Evolutionary conservation across 371 early-diverging fungal genomes (phyloP).

Genomic region (Pancytospora philotis): DNA sequence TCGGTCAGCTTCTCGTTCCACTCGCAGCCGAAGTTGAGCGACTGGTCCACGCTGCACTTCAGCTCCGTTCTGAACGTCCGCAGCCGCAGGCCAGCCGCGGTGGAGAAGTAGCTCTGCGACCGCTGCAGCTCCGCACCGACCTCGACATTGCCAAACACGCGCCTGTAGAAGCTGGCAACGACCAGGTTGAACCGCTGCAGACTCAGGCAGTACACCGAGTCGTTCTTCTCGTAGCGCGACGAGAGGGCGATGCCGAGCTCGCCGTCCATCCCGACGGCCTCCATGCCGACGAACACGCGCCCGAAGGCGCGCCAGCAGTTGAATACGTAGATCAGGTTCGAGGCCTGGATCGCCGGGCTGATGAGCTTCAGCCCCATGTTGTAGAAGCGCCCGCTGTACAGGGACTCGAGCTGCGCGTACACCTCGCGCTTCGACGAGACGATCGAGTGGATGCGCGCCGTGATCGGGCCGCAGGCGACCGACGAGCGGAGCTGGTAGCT

Average conservation of each 20-base stretch:
- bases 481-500: constrained; percentile 28
- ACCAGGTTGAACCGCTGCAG: constrained; percentile 44
- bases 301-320: constrained; percentile 38
- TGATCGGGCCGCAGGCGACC: constrained; percentile 13
- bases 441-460: constrained; percentile 31
- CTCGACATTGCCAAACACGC: constrained; percentile 19
- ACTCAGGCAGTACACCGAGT: constrained; percentile 20
- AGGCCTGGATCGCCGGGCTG: constrained; percentile 35
- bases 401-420: constrained; percentile 32
- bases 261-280: constrained; percentile 20
- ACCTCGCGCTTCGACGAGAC: constrained; percentile 28
- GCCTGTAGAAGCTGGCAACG: constrained; percentile 27
- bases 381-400: constrained; percentile 18
- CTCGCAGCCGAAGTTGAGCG: constrained; percentile 1
- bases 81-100: constrained; percentile 29
- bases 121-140: constrained; percentile 21
- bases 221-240: constrained; percentile 25
- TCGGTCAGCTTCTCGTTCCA: constrained; percentile 42
- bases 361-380: constrained; percentile 45
- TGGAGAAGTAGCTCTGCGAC: not conserved
- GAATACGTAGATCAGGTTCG: constrained; percentile 30
- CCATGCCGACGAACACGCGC: constrained; percentile 23
- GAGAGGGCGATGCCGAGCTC: constrained; percentile 30
- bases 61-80: constrained; percentile 21
- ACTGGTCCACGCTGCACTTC: constrained; percentile 27